Conservation (phyloP, 108 stramenopile species). For the Asterionellopsis glacialis region DNA sequence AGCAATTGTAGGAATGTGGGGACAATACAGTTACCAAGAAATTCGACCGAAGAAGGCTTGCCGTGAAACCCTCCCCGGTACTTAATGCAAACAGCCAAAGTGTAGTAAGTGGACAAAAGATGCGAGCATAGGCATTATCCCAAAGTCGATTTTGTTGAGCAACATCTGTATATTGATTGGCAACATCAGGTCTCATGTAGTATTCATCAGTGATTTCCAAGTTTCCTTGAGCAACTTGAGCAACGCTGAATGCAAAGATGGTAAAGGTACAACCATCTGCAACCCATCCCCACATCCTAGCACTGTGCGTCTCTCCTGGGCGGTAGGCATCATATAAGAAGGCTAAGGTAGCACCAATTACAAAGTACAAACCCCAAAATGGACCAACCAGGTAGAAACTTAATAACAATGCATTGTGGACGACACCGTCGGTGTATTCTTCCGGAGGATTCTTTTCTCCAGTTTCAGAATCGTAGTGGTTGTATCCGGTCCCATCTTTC, state of each 20-base stretch:
- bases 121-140: neutral
- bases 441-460: neutral
- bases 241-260: slow-evolving; percentile 3
- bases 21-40: slow-evolving; percentile 1
- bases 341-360: slow-evolving; percentile 2
- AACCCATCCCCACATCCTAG: neutral
- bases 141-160: slow-evolving; percentile 4
- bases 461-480: slow-evolving; percentile 1
- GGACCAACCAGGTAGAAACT: slow-evolving; percentile 5
- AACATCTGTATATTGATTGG: slow-evolving; percentile 1
- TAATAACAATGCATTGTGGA: neutral
- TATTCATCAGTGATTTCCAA: neutral
- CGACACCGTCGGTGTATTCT: neutral
- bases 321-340: slow-evolving; percentile 5
- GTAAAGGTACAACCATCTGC: slow-evolving; percentile 1
- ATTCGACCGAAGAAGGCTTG: neutral
- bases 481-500: neutral
- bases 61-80: slow-evolving; percentile 3
- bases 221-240: slow-evolving; percentile 2
- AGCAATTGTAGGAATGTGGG: slow-evolving; percentile 13
- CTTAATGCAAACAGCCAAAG: slow-evolving; percentile 1
- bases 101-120: slow-evolving; percentile 4
- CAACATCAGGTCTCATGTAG: neutral
- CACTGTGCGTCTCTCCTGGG: neutral
- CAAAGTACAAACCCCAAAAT: slow-evolving; percentile 6